These are phyloP conservation scores for Aspergillus jensenii DNA, from an alignment of 2,329 filamentous ascomycete species.

Conservation along the genomic window DNA sequence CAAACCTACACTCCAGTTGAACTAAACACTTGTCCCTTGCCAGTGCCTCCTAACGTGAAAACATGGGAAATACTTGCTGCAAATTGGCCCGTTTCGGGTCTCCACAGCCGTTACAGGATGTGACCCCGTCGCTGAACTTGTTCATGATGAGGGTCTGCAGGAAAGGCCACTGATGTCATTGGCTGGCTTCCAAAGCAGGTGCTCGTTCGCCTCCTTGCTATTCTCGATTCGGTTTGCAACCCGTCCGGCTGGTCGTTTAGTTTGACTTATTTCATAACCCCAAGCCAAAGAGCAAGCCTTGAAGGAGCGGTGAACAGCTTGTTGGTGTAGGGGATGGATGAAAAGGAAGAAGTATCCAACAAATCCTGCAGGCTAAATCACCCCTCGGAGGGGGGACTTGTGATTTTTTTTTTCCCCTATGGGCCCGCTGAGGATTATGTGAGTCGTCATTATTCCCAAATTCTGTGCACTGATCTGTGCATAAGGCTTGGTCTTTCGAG, in stretches of 20 bases:
- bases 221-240: slow-evolving; percentile 14
- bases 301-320: slow-evolving; percentile 21
- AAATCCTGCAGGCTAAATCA: slow-evolving; percentile 3
- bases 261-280: slow-evolving; percentile 15
- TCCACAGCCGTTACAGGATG: slow-evolving; percentile 14
- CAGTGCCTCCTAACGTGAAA: background rate
- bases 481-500: background rate
- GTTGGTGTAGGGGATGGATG: slow-evolving; percentile 7
- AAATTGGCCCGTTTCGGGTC: slow-evolving; percentile 5
- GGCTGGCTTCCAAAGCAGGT: slow-evolving; percentile 11
- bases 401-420: background rate
- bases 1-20: background rate
- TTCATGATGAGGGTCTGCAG: slow-evolving; percentile 5
- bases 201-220: slow-evolving; percentile 14
- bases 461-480: slow-evolving; percentile 2
- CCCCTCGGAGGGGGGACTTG: background rate
- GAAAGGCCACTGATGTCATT: slow-evolving; percentile 11
- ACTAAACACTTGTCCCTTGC: background rate
- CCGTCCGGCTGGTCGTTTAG: slow-evolving; percentile 11
- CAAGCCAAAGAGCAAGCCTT: slow-evolving; percentile 1
- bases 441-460: background rate
- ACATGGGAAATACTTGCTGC: background rate
- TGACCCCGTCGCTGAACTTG: slow-evolving; percentile 9
- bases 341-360: background rate
- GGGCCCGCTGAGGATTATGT: background rate